Evolutionary conservation across 495 filamentous ascomycete genomes (phyloP), one percentile per base, ranked within the genome.

Genomic region (Physcia stellaris): DNA sequence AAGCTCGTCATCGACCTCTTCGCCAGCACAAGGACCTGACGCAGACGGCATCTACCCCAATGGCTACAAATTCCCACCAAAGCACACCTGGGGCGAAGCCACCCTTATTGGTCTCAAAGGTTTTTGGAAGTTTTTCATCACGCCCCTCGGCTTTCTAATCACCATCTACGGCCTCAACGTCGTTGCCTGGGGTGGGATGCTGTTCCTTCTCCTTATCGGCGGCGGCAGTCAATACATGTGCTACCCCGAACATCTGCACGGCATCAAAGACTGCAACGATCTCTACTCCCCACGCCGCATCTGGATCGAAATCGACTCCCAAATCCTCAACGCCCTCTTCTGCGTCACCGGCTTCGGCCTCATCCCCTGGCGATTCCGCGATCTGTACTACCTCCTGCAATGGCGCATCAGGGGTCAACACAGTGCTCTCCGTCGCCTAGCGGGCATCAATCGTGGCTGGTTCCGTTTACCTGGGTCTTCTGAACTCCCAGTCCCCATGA

Each of bases 111-210:
- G 63, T 24, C 60, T 77, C 1, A 64, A 62, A 45, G 52, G 38
- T 26, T 50, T 55, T 41, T 61, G 71, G 57, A 62, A 61, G 32
- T 71, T 72, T 46, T 70, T 75, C 43, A 63, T 73, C 55, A 86
- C 82, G 0, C 79, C 79, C 0, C 56, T 74, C 46, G 83, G 84
- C 9, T 80, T 86, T 54, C 61, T 84, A 43, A 64, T 86, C 31
- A 78, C 73, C 2, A 54, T 92, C 29, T 92, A 94, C 60, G 76
- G 77, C 15, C 71, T 90, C 21, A 83, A 81, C 37, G 68, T 90
- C 2, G 65, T 92, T 4, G 85, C 83, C 6, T 94, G 86, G 85
- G 86, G 86, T 37, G 81, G 76, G 24, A 92, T 94, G 86, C 63
- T 92, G 15, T 87, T 94, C 62, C 65, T 92, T 13, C 69, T 94